Conservation (phyloP, 2,329 filamentous ascomycete species). For the Hypoxylon sp. region DNA sequence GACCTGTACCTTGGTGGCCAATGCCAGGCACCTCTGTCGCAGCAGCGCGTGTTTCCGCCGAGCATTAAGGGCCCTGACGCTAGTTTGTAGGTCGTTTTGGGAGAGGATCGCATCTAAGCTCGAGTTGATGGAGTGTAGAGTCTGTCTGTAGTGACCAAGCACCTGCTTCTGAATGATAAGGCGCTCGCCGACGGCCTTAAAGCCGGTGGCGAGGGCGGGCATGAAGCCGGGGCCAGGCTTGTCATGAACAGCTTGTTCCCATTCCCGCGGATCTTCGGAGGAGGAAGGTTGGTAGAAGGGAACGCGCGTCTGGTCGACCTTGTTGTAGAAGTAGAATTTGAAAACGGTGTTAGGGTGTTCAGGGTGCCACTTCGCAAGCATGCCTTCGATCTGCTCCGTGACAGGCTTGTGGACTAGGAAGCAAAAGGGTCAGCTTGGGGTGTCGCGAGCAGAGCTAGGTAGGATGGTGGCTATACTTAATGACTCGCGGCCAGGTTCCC, state of each 20-base stretch:
- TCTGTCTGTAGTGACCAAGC: conserved; percentile 72
- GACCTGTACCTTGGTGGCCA: conserved; percentile 83
- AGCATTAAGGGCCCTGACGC: conserved; percentile 76
- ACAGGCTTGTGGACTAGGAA: conserved; percentile 72
- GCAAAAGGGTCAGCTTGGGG: conserved; percentile 19
- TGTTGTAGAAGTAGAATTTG: conserved; percentile 88
- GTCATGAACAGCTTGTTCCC: conserved; percentile 83
- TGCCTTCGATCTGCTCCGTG: conserved; percentile 74
- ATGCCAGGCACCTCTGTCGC: conserved; percentile 74
- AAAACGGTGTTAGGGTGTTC: conserved; percentile 73
- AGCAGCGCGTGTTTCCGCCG: conserved; percentile 76
- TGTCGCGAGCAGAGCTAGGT: background rate
- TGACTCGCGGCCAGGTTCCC: conserved; percentile 46
- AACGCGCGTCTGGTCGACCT: conserved; percentile 76
- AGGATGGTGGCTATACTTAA: conserved; percentile 32
- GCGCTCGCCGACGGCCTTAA: conserved; percentile 73
- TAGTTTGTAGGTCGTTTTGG: conserved; percentile 78
- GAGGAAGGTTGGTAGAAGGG: conserved; percentile 77
- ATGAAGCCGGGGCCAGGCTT: conserved; percentile 80
- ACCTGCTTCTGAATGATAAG: conserved; percentile 76
- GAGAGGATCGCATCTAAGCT: conserved; percentile 75
- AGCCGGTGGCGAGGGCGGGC: conserved; percentile 78
- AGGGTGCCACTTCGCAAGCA: conserved; percentile 79
- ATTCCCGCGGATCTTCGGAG: conserved; percentile 77
- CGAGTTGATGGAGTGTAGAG: conserved; percentile 81